Conservation (phyloP, 31 red algal genomes). For the Endocladia muricata region DNA sequence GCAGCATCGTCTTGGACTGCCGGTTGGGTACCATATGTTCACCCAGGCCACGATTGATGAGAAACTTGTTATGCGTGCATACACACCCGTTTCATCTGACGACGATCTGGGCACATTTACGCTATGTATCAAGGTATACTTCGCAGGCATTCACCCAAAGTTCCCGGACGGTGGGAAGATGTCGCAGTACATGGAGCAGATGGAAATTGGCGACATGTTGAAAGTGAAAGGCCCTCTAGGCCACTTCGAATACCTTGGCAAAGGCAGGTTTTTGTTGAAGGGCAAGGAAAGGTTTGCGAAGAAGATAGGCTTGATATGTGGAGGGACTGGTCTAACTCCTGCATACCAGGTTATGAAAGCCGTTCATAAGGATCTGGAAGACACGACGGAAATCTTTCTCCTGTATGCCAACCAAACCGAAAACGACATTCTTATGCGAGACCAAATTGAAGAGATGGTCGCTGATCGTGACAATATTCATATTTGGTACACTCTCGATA, state of each 20-base stretch:
- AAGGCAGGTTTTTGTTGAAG: conserved; percentile 58
- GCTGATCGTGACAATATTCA: conserved; percentile 69
- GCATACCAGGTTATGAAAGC: conserved; percentile 94
- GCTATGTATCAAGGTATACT: conserved; percentile 95
- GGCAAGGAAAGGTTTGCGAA: conserved; percentile 42
- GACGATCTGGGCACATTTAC: conserved; percentile 81
- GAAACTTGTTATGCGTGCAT: conserved; percentile 87
- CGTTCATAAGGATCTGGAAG: conserved; percentile 68
- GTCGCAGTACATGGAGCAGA: conserved; percentile 89
- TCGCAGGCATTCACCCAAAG: conserved; percentile 82
- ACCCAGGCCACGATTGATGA: conserved; percentile 68
- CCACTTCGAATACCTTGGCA: conserved; percentile 82
- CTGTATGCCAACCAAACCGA: conserved; percentile 88
- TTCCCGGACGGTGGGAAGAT: conserved; percentile 91
- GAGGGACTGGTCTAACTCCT: conserved; percentile 92
- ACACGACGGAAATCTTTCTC: conserved; percentile 71
- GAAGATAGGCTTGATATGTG: conserved; percentile 81
- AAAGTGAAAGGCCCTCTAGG: conserved; percentile 93
- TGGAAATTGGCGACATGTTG: conserved; percentile 84
- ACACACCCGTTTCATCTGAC: conserved; percentile 87
- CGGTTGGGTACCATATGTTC: conserved; percentile 92
- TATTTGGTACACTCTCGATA: conserved; percentile 75
- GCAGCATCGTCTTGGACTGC: conserved; percentile 74
- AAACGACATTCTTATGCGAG: conserved; percentile 86
- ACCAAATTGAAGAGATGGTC: conserved; percentile 83